Evolutionary conservation across 2,329 filamentous ascomycete species (phyloP), one percentile per base, ranked within the genome.

Genomic region (Aspergillus sp.): DNA sequence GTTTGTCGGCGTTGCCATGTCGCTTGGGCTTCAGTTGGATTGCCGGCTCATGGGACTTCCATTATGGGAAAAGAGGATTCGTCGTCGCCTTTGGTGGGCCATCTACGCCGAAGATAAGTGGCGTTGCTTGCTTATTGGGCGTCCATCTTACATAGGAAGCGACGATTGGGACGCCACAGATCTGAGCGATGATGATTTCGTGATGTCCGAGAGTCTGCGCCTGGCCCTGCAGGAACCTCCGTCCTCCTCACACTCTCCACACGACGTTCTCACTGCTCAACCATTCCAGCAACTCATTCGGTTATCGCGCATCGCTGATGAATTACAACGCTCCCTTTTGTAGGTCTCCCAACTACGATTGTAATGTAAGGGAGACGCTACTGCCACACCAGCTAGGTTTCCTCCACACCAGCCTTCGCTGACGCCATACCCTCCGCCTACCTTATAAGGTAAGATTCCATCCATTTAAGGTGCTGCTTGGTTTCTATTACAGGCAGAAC

Each of bases 91-190:
- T 7, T 78, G 76, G 75, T 78, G 77, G 77, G 73, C 74, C 5
- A 63, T 78, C 5, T 78, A 77, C 51, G 63, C 71, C 15, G 73
- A 78, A 57, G 76, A 79, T 39, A 78, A 76, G 61, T 78, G 75
- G 71, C 66, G 70, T 3, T 70, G 70, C 8, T 57, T 78, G n/a
- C 66, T 77, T 6, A 64, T 71, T 59, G 76, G 76, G 0, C 68
- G 73, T 2, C 76, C 76, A 2, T 70, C 75, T 1, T 75, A 73
- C 51, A 74, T 78, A 25, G 69, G 69, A 3, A 58, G 59, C 0
- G 70, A 71, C 3, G 74, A 78, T 44, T 78, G 74, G 75, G 70
- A 74, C 41, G 71, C 75, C 11, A 68, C 66, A 44, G 67, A 73
- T 30, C 54, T 75, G 8, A 69, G 72, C 10, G 68, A 68, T 21